Evolutionary conservation across 148 eudicot genomes (phyloP).

Genomic region (Pouteria glomerata): DNA sequence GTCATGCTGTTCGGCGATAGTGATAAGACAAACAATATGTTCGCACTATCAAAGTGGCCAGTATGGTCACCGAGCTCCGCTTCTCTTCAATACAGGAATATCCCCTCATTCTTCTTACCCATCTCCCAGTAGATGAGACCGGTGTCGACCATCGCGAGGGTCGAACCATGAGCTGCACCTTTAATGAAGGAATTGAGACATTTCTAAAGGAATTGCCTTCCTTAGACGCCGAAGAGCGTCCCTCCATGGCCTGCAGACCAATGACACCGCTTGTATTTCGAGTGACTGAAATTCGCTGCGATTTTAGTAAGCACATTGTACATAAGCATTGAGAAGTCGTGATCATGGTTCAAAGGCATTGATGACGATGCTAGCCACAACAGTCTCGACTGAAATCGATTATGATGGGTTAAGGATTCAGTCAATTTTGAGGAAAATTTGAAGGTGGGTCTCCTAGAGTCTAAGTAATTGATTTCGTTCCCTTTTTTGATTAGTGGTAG

Average conservation of each 20-base stretch:
- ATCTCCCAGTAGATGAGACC: constrained; percentile 89
- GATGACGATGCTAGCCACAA: neutral
- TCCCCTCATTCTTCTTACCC: constrained; percentile 58
- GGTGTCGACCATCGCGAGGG: constrained; percentile 90
- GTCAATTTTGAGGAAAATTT: constrained; percentile 8
- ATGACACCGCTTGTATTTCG: constrained; percentile 48
- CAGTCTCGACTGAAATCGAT: neutral
- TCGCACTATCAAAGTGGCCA: too few relatives aligned
- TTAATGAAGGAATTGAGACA: constrained; percentile 78
- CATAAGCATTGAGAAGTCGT: constrained; percentile 50
- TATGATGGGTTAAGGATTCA: constrained; percentile 7
- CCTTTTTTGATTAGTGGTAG: constrained; percentile 20
- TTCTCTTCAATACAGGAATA: constrained; percentile 50
- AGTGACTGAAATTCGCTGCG: constrained; percentile 42
- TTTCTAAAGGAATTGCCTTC: constrained; percentile 61
- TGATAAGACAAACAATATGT: too few relatives aligned
- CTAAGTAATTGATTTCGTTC: neutral
- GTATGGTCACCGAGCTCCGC: constrained; percentile 76
- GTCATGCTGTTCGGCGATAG: too few relatives aligned
- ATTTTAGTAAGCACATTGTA: constrained; percentile 52
- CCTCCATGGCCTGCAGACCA: constrained; percentile 69
- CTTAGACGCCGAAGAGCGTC: constrained; percentile 63
- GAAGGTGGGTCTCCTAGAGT: constrained; percentile 1
- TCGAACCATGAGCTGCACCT: constrained; percentile 79
- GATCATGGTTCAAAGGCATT: neutral